Evolutionary conservation across 306 rosid species (phyloP), one percentile per base, ranked within the genome.

Genomic region (Geum urbanum): DNA sequence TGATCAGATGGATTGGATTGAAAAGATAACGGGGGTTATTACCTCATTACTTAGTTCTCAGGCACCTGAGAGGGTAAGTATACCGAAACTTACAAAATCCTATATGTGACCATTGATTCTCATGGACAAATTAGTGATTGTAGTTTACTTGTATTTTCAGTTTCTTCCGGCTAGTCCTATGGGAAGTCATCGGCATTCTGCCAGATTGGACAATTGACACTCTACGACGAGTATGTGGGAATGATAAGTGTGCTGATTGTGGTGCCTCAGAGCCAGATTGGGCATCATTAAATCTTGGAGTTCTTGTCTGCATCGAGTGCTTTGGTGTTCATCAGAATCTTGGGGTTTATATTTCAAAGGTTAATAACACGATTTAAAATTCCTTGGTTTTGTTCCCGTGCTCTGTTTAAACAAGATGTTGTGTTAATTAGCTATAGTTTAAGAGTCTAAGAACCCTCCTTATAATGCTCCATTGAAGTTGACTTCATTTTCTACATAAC

Each of bases 1-100:
- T 72, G 99, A 95, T 79, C 99, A 95, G 87, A 91, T 91, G 97
- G 99, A 95, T 81, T 95, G 99, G 99, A 95, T 95, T 75, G 99
- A 95, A 80, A 95, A 95, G 88, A 95, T 95, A 79, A 95, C 99
- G 1, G 99, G 99, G 70, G 99, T 95, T 79, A 95, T 95, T 84
- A 97, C 99, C 67, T 95, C 99, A 41, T 83, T 95, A 82, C 91
- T 95, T 66, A 89, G 97, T 74, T 95, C 99, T 78, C 99, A 95
- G 83, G 83, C 85, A 80, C 97, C 99, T 72, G 99, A 91, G 77
- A 86, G 95, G 91, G 97, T 95, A 95, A 82, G 63, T 75, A 70
- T 61, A 56, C 10, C 22, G 14, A 65, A 67, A 40, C 72, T 69
- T 53, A 35, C 56, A 69, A 71, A 49, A 14, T 22, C 45, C 14